These are phyloP conservation scores for Acer saccharum DNA, from an alignment of 345 rosid species.

Conservation along the genomic window DNA sequence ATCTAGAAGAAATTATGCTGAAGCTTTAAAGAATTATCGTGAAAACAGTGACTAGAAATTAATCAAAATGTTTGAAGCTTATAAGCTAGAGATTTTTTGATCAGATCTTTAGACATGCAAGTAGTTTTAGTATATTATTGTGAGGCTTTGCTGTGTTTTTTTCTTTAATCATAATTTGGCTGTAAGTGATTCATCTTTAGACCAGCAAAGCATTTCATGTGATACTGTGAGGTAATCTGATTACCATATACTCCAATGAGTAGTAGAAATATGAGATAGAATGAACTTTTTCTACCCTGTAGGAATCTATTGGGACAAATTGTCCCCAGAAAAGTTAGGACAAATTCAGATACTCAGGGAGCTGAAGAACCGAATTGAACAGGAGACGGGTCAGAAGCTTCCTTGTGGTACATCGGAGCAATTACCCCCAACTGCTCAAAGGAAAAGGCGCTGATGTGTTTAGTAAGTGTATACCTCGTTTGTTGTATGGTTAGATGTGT, in stretches of 20 bases:
- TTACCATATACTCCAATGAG: neutral
- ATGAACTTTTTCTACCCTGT: neutral
- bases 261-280: neutral
- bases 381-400: conserved; percentile 67
- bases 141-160: neutral
- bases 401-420: conserved; percentile 74
- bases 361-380: conserved; percentile 62
- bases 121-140: neutral
- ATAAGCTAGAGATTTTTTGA: neutral
- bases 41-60: too few species aligned
- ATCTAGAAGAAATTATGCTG: neutral
- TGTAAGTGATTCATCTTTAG: neutral
- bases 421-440: conserved; percentile 68
- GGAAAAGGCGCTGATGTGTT: conserved; percentile 34
- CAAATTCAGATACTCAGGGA: conserved; percentile 80
- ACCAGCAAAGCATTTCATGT: neutral
- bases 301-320: conserved; percentile 87
- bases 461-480: neutral
- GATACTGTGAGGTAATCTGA: neutral
- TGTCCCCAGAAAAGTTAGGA: conserved; percentile 79
- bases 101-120: neutral
- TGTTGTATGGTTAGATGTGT: neutral
- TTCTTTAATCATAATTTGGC: neutral
- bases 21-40: neutral
- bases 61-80: neutral